phyloP scores from a whole-genome alignment of 116 monocot genomes.

The Iris pallida region DNA sequence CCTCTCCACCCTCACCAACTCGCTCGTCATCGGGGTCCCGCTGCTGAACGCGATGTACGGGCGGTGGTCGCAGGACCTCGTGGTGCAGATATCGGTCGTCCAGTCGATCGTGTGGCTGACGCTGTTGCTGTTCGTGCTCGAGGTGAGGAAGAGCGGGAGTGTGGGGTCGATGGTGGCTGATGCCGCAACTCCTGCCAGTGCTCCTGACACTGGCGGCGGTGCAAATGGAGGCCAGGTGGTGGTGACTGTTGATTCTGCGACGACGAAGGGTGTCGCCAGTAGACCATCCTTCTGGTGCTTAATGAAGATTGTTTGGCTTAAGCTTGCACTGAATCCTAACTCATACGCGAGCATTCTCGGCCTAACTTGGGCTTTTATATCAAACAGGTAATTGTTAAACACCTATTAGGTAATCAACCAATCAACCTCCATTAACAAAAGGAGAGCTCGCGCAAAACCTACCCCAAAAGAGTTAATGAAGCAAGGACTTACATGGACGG shows the following conservation, averaged over 20 bases:
- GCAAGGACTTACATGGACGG: too few relatives aligned
- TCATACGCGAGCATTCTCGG: constrained; percentile 54
- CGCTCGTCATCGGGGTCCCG: constrained; percentile 68
- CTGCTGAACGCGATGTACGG: constrained; percentile 72
- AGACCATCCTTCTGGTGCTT: constrained; percentile 28
- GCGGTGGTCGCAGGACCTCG: constrained; percentile 33
- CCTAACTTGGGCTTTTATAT: constrained; percentile 54
- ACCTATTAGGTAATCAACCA: neutral
- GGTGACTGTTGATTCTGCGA: neutral
- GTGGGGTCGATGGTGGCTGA: neutral
- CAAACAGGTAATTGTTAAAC: constrained; percentile 38
- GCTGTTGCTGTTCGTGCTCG: constrained; percentile 49
- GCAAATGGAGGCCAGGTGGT: constrained; percentile 1
- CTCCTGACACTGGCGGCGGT: too few relatives aligned
- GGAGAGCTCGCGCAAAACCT: too few relatives aligned
- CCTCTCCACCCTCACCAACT: constrained; percentile 58
- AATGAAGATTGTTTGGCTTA: constrained; percentile 51
- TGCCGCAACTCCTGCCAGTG: neutral
- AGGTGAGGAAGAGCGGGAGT: constrained; percentile 35
- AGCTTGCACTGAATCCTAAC: constrained; percentile 67
- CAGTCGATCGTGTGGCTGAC: constrained; percentile 57
- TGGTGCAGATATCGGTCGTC: constrained; percentile 61
- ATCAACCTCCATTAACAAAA: too few relatives aligned
- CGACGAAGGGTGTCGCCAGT: neutral
- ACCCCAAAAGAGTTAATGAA: too few relatives aligned